Evolutionary conservation across 2,329 filamentous ascomycete genomes (phyloP).

Genomic region (Sporothrix pallida): DNA sequence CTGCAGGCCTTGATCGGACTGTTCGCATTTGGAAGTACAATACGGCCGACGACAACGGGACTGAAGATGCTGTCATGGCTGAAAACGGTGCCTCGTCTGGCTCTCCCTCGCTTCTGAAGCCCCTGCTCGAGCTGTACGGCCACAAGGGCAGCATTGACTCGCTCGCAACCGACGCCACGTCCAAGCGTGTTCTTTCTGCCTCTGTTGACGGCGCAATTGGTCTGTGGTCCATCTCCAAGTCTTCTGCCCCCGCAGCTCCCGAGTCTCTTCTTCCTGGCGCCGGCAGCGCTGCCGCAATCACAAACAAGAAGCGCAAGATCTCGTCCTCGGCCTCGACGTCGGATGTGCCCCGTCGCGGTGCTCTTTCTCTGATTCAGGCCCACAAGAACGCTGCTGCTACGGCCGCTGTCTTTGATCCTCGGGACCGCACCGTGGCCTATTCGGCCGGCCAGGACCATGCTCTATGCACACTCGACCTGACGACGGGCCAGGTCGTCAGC

Average conservation of each 20-base stretch:
- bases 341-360: slow-evolving; percentile 72
- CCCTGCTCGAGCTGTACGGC: slow-evolving; percentile 41
- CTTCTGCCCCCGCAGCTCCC: slow-evolving; percentile 64
- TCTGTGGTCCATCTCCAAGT: slow-evolving; percentile 77
- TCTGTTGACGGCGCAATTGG: slow-evolving; percentile 83
- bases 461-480: slow-evolving; percentile 87
- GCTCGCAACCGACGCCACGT: slow-evolving; percentile 71
- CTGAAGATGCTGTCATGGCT: slow-evolving; percentile 73
- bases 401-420: slow-evolving; percentile 82
- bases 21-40: slow-evolving; percentile 89
- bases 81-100: slow-evolving; percentile 59
- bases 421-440: slow-evolving; percentile 87
- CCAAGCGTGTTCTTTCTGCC: slow-evolving; percentile 81
- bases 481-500: slow-evolving; percentile 78
- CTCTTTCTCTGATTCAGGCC: slow-evolving; percentile 73
- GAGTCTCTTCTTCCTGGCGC: slow-evolving; percentile 70
- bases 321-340: slow-evolving; percentile 48
- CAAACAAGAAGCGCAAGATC: slow-evolving; percentile 78
- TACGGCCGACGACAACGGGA: slow-evolving; percentile 67
- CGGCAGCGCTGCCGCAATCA: slow-evolving; percentile 46
- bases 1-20: slow-evolving; percentile 81
- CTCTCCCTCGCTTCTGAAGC: slow-evolving; percentile 42
- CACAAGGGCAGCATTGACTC: slow-evolving; percentile 70
- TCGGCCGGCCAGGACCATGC: slow-evolving; percentile 90
- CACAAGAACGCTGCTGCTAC: slow-evolving; percentile 70